Percentiles rank a stretch among this genome's conserved stretches.
Conservation (phyloP, 768 basidiomycete species). For the Cystofilobasidium capitatum region DNA sequence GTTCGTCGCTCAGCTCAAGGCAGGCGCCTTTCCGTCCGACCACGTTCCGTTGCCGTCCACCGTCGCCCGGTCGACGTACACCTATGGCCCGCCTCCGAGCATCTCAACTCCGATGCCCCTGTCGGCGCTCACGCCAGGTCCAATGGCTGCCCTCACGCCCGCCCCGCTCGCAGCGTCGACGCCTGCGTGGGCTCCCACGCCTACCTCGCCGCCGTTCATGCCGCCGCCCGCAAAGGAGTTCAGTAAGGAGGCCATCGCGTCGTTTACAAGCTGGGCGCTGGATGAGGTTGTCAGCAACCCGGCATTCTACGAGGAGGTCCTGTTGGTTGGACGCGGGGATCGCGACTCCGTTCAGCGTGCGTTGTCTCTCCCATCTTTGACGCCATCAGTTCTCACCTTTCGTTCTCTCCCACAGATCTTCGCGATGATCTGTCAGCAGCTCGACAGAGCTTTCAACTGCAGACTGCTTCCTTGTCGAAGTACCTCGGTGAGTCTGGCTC, state of each 20-base stretch:
- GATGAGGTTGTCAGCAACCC: constrained; percentile 65
- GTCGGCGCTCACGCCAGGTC: constrained; percentile 43
- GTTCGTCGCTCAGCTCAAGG: not conserved
- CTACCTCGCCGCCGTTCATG: constrained; percentile 66
- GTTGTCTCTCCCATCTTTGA: not conserved
- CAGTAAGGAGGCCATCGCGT: constrained; percentile 58
- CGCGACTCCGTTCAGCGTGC: not conserved
- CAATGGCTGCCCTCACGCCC: no score
- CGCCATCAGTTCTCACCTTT: not conserved
- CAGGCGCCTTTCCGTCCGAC: not conserved
- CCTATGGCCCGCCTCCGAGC: constrained; percentile 59
- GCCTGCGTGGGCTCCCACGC: constrained; percentile 57
- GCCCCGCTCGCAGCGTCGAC: constrained; percentile 43
- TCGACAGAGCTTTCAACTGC: not conserved
- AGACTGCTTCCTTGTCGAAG: constrained; percentile 13
- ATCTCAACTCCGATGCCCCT: constrained; percentile 39
- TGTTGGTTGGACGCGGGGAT: constrained; percentile 5
- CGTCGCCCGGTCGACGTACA: constrained; percentile 43
- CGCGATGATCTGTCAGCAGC: not conserved
- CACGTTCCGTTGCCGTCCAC: constrained; percentile 8
- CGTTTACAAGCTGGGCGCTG: constrained; percentile 54
- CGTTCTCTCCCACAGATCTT: not conserved
- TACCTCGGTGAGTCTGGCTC: not conserved
- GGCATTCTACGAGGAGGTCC: constrained; percentile 59
- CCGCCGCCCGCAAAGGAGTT: constrained; percentile 53